Conservation (phyloP, 2,329 filamentous ascomycete genomes). For the Xylaria sp. region DNA sequence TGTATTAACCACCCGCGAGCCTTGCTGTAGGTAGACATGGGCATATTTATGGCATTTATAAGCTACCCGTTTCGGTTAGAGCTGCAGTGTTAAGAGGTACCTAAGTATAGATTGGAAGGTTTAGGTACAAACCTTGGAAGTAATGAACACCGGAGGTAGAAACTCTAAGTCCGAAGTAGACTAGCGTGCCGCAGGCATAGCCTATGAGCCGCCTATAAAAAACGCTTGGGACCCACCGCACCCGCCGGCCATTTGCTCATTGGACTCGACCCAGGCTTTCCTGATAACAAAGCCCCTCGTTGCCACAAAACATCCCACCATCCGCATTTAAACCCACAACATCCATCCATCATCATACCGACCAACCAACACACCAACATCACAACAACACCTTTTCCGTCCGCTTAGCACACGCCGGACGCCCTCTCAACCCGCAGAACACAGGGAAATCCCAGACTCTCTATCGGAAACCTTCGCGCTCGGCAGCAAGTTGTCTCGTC, state of each 20-base stretch:
- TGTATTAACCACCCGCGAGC: too few relatives aligned
- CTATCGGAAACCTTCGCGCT: conserved; percentile 23
- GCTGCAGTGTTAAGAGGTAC: too few relatives aligned
- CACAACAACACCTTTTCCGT: too few relatives aligned
- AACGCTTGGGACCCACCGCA: too few relatives aligned
- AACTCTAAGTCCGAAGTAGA: too few relatives aligned
- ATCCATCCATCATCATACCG: conserved; percentile 8
- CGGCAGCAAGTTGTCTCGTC: conserved; percentile 25
- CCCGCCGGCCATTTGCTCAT: conserved; percentile 29
- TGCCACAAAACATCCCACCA: conserved; percentile 32
- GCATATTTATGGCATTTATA: too few relatives aligned
- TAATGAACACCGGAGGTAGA: too few relatives aligned
- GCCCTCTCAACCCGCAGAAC: not conserved
- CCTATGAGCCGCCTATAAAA: not conserved
- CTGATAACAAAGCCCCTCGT: conserved; percentile 37
- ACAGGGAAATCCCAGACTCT: not conserved
- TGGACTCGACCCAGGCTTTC: conserved; percentile 18
- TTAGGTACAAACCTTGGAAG: too few relatives aligned
- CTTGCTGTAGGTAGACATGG: too few relatives aligned
- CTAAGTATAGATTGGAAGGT: too few relatives aligned
- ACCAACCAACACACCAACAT: conserved; percentile 5
- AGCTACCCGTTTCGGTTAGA: too few relatives aligned
- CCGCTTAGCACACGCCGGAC: not conserved
- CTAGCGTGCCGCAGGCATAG: too few relatives aligned
- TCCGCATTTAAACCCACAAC: conserved; percentile 26